phyloP scores from a whole-genome alignment of 2,329 filamentous ascomycete species.

The Monilinia fructicola region DNA sequence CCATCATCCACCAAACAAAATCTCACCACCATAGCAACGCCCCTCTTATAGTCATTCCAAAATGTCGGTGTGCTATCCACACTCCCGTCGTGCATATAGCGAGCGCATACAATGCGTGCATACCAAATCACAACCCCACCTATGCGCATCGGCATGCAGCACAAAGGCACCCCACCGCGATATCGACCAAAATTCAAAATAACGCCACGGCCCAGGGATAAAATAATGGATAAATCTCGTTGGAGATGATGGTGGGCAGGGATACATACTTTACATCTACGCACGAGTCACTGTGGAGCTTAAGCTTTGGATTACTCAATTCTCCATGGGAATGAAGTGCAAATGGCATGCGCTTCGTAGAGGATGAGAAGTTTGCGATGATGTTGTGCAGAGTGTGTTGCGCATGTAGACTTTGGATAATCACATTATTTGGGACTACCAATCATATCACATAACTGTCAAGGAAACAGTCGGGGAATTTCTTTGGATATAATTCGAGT shows the following conservation, averaged over 20 bases:
- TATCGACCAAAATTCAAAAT: not conserved
- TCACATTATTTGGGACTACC: not conserved
- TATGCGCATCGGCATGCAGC: not conserved
- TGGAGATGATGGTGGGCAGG: constrained; percentile 14
- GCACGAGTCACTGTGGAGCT: constrained; percentile 17
- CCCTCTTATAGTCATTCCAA: constrained; percentile 5
- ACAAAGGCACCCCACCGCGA: constrained; percentile 9
- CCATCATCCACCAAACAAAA: no score
- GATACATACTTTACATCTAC: constrained; percentile 7
- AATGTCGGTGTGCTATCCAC: constrained; percentile 21
- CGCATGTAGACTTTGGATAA: not conserved
- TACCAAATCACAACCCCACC: constrained; percentile 1
- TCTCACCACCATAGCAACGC: not conserved
- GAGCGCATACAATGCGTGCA: not conserved
- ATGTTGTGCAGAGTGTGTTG: constrained; percentile 5
- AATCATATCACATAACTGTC: constrained; percentile 1
- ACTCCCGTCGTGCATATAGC: constrained; percentile 10
- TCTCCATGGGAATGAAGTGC: not conserved
- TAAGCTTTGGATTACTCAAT: constrained; percentile 1
- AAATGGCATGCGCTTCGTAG: not conserved
- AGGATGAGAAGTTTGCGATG: not conserved
- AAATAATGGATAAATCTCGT: not conserved
- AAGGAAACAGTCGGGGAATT: not conserved
- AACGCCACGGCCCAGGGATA: not conserved
- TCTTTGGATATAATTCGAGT: not conserved